These are phyloP conservation scores for Elaphomyces granulatus DNA, from an alignment of 495 filamentous ascomycete species.

Conservation along the genomic window DNA sequence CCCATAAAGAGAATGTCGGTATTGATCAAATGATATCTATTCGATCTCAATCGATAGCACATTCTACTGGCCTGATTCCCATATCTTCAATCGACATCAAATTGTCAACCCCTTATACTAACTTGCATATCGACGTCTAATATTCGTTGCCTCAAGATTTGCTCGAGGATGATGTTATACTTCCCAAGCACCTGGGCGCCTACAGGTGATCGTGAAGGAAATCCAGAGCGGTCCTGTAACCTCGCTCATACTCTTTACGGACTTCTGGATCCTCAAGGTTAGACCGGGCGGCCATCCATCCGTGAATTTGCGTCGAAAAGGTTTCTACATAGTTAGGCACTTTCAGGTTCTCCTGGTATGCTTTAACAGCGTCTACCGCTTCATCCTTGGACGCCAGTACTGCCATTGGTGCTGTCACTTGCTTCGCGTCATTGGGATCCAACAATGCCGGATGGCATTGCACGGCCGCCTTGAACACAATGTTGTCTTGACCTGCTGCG, in stretches of 20 bases:
- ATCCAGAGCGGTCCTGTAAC: slow-evolving; percentile 57
- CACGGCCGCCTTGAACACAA: slow-evolving; percentile 52
- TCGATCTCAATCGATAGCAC: no score
- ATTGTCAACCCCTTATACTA: no score
- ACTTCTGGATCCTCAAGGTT: slow-evolving; percentile 54
- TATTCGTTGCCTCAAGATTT: no score
- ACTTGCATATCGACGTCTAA: no score
- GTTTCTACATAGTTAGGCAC: slow-evolving; percentile 64
- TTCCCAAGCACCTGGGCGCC: no score
- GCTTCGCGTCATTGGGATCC: slow-evolving; percentile 47
- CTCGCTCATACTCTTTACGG: slow-evolving; percentile 62
- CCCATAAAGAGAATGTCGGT: no score
- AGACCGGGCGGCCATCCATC: slow-evolving; percentile 75
- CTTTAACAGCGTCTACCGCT: slow-evolving; percentile 47
- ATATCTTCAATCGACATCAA: no score
- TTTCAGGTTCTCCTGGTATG: slow-evolving; percentile 53
- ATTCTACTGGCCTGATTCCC: no score
- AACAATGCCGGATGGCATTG: slow-evolving; percentile 84
- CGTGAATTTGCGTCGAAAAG: slow-evolving; percentile 71
- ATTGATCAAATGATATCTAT: no score
- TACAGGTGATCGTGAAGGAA: slow-evolving; percentile 66
- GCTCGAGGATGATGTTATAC: no score
- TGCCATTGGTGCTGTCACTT: slow-evolving; percentile 48
- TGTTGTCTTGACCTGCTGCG: slow-evolving; percentile 38
- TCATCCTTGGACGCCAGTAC: slow-evolving; percentile 59